These are phyloP conservation scores for Hygrophorus pudorinus DNA, from an alignment of 768 basidiomycete species.

Conservation along the genomic window DNA sequence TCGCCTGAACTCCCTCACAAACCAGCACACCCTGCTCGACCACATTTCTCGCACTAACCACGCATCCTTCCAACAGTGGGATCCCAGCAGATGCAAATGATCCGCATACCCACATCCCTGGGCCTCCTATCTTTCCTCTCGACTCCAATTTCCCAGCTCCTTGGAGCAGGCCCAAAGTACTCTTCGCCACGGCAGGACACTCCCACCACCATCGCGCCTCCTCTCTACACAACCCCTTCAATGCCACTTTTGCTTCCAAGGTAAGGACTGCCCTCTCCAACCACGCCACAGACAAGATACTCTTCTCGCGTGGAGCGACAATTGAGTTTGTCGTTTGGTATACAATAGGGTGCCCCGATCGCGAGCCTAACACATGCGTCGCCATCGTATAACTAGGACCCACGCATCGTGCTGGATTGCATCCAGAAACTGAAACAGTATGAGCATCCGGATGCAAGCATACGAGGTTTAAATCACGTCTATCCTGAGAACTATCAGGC, in stretches of 20 bases:
- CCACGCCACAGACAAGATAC: conserved; percentile 44
- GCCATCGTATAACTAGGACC: conserved; percentile 53
- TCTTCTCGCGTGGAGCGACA: conserved; percentile 35
- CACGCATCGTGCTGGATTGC: conserved; percentile 20
- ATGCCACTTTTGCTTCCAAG: conserved; percentile 36
- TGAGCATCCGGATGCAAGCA: conserved; percentile 10
- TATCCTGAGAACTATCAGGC: conserved; percentile 38
- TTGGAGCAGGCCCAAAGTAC: conserved; percentile 39
- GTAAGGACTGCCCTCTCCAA: conserved; percentile 59
- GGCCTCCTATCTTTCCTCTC: conserved; percentile 15
- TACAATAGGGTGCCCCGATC: conserved; percentile 26
- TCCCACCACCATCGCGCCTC: conserved; percentile 33
- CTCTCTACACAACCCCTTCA: conserved; percentile 33
- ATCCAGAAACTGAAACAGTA: background rate
- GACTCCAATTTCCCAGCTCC: conserved; percentile 30
- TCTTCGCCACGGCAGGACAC: conserved; percentile 19
- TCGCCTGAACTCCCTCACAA: conserved; percentile 22
- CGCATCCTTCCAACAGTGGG: conserved; percentile 73
- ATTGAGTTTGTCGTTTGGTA: conserved; percentile 74
- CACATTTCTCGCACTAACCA: conserved; percentile 57
- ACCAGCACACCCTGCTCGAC: conserved; percentile 32
- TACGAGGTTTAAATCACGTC: conserved; percentile 55
- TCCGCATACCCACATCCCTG: conserved; percentile 64
- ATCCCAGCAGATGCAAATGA: conserved; percentile 64
- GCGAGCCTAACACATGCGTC: conserved; percentile 47